Conservation (phyloP, 129 eudicot genomes). For the Glebionis coronaria region DNA sequence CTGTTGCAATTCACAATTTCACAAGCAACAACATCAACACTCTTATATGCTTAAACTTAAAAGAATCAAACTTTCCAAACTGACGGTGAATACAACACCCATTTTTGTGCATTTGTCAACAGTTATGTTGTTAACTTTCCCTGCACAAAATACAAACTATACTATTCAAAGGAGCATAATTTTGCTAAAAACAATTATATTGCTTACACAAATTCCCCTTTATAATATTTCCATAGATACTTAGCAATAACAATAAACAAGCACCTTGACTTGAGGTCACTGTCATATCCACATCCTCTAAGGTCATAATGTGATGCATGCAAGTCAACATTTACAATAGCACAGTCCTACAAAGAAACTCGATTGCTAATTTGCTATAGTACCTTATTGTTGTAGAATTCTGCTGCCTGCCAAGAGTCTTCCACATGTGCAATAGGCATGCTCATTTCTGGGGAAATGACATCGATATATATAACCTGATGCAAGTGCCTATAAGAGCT, state of each 20-base stretch:
- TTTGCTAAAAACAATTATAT: neutral
- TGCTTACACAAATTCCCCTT: neutral
- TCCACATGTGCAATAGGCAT: constrained; percentile 96
- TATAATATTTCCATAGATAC: neutral
- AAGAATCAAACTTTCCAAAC: constrained; percentile 23
- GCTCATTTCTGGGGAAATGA: constrained; percentile 70
- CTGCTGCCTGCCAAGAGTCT: constrained; percentile 98
- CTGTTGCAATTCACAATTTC: constrained; percentile 87
- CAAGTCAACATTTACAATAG: neutral
- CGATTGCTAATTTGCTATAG: neutral
- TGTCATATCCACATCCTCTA: constrained; percentile 6
- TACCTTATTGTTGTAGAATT: constrained; percentile 94
- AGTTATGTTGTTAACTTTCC: constrained; percentile 91
- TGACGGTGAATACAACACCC: constrained; percentile 84
- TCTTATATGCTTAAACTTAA: neutral
- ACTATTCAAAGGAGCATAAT: neutral
- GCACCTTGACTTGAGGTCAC: neutral
- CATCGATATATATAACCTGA: constrained; percentile 17
- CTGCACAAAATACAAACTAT: constrained; percentile 66
- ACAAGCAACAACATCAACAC: constrained; percentile 84
- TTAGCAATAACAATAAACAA: neutral
- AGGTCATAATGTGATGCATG: neutral
- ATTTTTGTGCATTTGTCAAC: constrained; percentile 92
- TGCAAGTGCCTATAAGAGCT: neutral
- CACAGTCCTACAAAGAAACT: neutral